Conservation (phyloP, 164 flowering plant species). For the Houttuynia cordata region DNA sequence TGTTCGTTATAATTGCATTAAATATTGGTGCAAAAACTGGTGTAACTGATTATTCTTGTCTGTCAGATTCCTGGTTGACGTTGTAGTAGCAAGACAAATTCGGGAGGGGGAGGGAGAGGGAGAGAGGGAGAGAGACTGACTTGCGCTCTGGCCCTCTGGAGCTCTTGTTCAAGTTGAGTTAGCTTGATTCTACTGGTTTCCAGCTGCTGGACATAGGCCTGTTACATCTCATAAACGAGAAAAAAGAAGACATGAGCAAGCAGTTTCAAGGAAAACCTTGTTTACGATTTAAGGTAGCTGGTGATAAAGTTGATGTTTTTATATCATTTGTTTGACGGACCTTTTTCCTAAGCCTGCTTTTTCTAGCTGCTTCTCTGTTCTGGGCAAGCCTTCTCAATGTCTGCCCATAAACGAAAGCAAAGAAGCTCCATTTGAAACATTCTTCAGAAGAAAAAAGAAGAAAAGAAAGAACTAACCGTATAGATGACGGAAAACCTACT, state of each 20-base stretch:
- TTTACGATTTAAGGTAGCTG: neutral
- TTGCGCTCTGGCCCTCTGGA: slow-evolving; percentile 85
- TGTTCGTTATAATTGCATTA: neutral
- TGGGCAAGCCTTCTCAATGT: slow-evolving; percentile 97
- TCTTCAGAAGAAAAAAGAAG: neutral
- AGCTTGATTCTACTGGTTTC: slow-evolving; percentile 91
- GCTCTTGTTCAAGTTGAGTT: slow-evolving; percentile 86
- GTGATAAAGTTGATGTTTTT: neutral
- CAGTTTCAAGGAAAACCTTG: neutral
- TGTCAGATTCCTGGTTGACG: neutral
- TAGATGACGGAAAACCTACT: neutral
- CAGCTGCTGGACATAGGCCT: slow-evolving; percentile 98
- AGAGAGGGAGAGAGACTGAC: slow-evolving; percentile 22
- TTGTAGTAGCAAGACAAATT: neutral
- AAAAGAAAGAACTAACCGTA: neutral
- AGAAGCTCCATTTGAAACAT: neutral
- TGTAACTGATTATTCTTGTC: neutral
- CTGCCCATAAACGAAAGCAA: slow-evolving; percentile 22
- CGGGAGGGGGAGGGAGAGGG: neutral
- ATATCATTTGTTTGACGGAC: slow-evolving; percentile 16
- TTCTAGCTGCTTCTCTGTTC: slow-evolving; percentile 99
- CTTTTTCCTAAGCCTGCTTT: slow-evolving; percentile 98
- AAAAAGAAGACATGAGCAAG: neutral
- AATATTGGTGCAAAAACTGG: neutral
- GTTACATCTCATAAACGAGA: slow-evolving; percentile 10